These are phyloP conservation scores for Pulicaria dysenterica DNA, from an alignment of 129 eudicot genomes.

Conservation along the genomic window DNA sequence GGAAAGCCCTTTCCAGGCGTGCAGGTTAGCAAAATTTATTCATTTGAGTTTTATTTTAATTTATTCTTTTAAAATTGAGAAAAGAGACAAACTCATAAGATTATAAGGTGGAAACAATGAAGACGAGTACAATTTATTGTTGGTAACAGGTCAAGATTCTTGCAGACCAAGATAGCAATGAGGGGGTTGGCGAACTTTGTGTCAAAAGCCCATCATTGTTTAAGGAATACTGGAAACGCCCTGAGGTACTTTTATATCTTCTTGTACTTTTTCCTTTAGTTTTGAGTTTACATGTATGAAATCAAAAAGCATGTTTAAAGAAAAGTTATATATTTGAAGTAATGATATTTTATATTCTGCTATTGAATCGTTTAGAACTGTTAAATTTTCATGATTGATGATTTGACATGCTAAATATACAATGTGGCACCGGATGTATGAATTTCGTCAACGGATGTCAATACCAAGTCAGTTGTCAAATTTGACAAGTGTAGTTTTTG, in stretches of 20 bases:
- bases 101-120: slow-evolving; percentile 2
- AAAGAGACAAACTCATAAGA: not conserved
- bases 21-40: slow-evolving; percentile 57
- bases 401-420: not conserved
- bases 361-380: not conserved
- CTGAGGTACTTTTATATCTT: slow-evolving; percentile 53
- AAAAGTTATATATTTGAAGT: not conserved
- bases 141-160: slow-evolving; percentile 72
- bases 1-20: slow-evolving; percentile 96
- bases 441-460: not conserved
- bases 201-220: slow-evolving; percentile 90
- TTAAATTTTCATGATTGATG: not conserved
- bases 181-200: slow-evolving; percentile 88
- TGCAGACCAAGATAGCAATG: slow-evolving; percentile 54
- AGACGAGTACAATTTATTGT: slow-evolving; percentile 3
- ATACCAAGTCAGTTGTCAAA: slow-evolving; percentile 5
- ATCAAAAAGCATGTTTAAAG: not conserved
- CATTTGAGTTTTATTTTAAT: not conserved
- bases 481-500: not conserved
- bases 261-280: not conserved
- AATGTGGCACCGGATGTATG: not conserved
- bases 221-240: slow-evolving; percentile 94
- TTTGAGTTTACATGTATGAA: not conserved
- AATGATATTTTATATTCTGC: not conserved
- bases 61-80: not conserved